Evolutionary conservation across 768 basidiomycete species (phyloP), one percentile per base, ranked within the genome.

Genomic region (Panaeolus cyanescens): DNA sequence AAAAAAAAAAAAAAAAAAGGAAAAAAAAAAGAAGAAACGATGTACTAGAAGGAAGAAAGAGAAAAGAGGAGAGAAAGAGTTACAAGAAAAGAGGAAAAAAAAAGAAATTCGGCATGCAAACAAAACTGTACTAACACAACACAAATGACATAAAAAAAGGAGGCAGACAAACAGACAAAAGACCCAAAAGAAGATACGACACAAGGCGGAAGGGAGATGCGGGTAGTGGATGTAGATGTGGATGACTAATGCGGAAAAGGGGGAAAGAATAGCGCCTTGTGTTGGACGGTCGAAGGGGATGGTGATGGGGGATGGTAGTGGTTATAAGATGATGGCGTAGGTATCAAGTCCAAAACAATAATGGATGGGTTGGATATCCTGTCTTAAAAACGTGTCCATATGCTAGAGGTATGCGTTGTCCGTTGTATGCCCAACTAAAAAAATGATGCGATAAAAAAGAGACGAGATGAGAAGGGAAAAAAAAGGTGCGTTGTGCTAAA

Each of bases 101-200:
- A 50, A n/a, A n/a, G n/a, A 50, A 50, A 50, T 50, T 50, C 45
- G 45, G 45, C 45, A 50, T 50, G 45, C 45, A 50, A 50, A 50
- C 15, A 50, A 50, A 50, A 50, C 45, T 50, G 45, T 50, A 50
- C 45, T n/a, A 50, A 50, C 45, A 50, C 45, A 50, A 50, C 45
- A 50, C 45, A 50, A 50, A 50, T 50, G 45, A 28, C 25, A 50
- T 28, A 39, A 7, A 34, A 34, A 34, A 13, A 39, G 45, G 45
- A 50, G 25, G 25, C 25, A 28, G 45, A 50, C 45, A 9, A 50
- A 50, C 45, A 50, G 22, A 50, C 45, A 50, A 20, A 13, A 50
- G 5, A 50, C 45, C n/a, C n/a, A n/a, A 50, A 25, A 50, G 30
- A 50, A 50, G 45, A 50, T 30, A 50, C 45, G 19, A 50, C 25